Evolutionary conservation across 1,284 basidiomycete species (phyloP).

Genomic region (Erythrobasidium hasegawianum): DNA sequence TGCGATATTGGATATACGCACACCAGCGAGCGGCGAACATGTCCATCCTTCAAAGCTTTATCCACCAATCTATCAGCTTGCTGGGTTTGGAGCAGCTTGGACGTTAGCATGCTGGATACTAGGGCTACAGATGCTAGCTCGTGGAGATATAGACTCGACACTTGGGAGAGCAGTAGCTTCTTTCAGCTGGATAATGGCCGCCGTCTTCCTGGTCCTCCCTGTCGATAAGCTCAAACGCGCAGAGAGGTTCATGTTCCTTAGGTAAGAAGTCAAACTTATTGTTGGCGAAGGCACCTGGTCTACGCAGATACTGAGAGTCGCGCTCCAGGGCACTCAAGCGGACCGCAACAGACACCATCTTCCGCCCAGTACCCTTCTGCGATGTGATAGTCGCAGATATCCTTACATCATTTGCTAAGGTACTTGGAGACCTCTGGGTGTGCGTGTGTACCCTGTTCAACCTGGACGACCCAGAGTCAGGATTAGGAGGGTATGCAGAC

Average conservation of each 20-base stretch:
- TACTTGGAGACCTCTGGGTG: constrained; percentile 89
- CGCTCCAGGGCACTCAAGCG: constrained; percentile 51
- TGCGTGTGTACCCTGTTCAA: constrained; percentile 71
- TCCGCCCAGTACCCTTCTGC: constrained; percentile 71
- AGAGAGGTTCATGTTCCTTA: constrained; percentile 41
- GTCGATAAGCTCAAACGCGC: constrained; percentile 39
- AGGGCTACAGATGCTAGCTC: constrained; percentile 34
- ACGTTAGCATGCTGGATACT: constrained; percentile 38
- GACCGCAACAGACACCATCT: constrained; percentile 65
- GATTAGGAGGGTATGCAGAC: constrained; percentile 44
- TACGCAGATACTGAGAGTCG: no score
- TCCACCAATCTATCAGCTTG: constrained; percentile 42
- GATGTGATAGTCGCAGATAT: constrained; percentile 94
- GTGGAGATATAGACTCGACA: constrained; percentile 22
- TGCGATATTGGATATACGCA: constrained; percentile 57
- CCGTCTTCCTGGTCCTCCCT: constrained; percentile 38
- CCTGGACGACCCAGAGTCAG: constrained; percentile 12
- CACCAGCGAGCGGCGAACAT: constrained; percentile 20
- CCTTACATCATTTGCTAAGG: constrained; percentile 93
- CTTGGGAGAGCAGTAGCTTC: constrained; percentile 15
- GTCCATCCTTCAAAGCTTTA: constrained; percentile 43
- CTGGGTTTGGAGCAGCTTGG: constrained; percentile 31
- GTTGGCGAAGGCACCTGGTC: not conserved
- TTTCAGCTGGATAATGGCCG: constrained; percentile 23
- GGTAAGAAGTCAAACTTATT: constrained; percentile 37